Evolutionary conservation across 768 basidiomycete genomes (phyloP), one percentile per base, ranked within the genome.

Genomic region (Lanmaoa rubissima): DNA sequence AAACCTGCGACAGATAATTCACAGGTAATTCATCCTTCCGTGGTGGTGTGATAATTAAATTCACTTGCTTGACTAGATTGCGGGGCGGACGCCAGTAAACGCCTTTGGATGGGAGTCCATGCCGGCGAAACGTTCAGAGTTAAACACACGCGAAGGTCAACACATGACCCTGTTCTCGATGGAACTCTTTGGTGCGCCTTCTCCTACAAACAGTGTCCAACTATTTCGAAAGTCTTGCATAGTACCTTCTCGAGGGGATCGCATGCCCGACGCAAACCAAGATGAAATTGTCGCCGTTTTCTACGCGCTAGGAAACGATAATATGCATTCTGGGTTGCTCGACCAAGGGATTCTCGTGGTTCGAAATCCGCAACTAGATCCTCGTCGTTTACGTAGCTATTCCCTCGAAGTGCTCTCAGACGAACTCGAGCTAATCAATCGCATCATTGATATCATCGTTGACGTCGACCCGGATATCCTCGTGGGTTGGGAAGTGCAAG

Each of bases 401-500:
- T 65, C 73, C 14, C 53, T 88, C 28, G 83, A 89, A 41, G 61
- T 77, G 8, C 84, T 90, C 16, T 70, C 81, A 3, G 78, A 68
- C 42, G 97, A 99, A 73, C 74, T 92, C 12, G 92, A 94, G 21
- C 74, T 98, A 6, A 74, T 98, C 54, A 95, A 97, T 65, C 73
- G 73, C 35, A 62, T 92, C 8, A 75, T 91, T 28, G 94, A 98
- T 67, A 73, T 84, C 31, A 82, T 97, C 0, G 65, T 82, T 24
- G 82, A 84, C 1, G 74, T 92, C 60, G 94, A 98, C 73, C 97
- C 97, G 0, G 97, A 99, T 69, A 87, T 98, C 40, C 65, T 98
- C 9, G 80, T 84, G 0, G 96, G 96, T 16, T 98, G 94, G 92
- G 96, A 99, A 58, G 79, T 96, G 13, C 93, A 97, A 66, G 76